Percentiles rank a stretch among this genome's conserved stretches.
Evolutionary conservation across 208 protist species (phyloP).

Genomic region (Leishmania major): DNA sequence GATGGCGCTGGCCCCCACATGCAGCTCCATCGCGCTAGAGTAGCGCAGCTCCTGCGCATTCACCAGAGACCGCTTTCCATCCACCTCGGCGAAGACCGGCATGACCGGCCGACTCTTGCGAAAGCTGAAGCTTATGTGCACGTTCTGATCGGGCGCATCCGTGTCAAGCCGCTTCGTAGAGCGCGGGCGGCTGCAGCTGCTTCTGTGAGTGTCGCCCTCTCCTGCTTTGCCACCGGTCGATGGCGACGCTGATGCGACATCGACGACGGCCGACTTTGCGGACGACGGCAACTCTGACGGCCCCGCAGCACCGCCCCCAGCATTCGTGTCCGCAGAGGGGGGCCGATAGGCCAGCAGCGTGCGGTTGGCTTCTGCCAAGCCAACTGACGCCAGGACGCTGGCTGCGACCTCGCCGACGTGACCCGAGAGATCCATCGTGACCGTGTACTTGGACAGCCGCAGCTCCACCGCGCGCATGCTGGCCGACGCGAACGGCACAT

Average conservation of each 20-base stretch:
- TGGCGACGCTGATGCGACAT: not conserved
- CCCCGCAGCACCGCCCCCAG: not conserved
- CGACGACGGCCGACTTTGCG: too few species aligned
- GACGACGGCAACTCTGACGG: not conserved
- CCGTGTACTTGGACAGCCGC: constrained; percentile 65
- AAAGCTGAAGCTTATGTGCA: constrained; percentile 74
- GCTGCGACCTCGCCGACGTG: constrained; percentile 46
- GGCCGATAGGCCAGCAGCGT: constrained; percentile 42
- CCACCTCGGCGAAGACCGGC: constrained; percentile 64
- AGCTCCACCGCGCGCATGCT: constrained; percentile 50
- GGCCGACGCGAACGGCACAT: constrained; percentile 57
- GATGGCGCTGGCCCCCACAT: constrained; percentile 63
- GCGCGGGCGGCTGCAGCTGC: not conserved
- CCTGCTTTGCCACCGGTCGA: not conserved
- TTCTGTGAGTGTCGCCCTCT: not conserved
- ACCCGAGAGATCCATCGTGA: constrained; percentile 70
- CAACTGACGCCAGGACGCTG: constrained; percentile 42
- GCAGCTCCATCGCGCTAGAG: constrained; percentile 69
- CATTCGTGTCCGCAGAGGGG: not conserved
- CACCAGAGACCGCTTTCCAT: constrained; percentile 54
- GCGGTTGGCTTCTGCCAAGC: constrained; percentile 43
- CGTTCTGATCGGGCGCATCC: not conserved
- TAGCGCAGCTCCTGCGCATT: constrained; percentile 84
- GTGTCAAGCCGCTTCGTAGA: not conserved
- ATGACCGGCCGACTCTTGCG: constrained; percentile 73